A percentile compares a stretch with the other conserved stretches of the same genome.
Conservation (phyloP, 2,329 filamentous ascomycete species). For the Colletotrichum shisoi region DNA sequence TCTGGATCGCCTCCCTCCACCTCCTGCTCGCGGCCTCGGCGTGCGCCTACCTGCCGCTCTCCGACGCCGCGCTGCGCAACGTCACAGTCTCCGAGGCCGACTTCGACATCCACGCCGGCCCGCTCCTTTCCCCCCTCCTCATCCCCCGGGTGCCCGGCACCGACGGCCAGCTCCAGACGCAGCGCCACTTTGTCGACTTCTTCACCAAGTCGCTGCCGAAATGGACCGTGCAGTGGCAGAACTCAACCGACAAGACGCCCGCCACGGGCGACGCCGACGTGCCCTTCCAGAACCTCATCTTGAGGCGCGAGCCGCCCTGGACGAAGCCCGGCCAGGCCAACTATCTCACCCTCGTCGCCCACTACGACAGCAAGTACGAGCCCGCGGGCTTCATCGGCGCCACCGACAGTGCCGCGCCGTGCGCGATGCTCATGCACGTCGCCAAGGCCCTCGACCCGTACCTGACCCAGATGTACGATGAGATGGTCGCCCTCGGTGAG, state of each 20-base stretch:
- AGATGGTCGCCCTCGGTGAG: conserved; percentile 67
- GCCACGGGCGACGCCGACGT: conserved; percentile 67
- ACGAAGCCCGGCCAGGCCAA: conserved; percentile 72
- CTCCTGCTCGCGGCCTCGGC: conserved; percentile 43
- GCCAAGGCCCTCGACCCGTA: conserved; percentile 75
- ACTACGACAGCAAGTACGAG: conserved; percentile 80
- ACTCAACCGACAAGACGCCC: conserved; percentile 76
- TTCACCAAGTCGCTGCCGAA: conserved; percentile 71
- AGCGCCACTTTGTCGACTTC: conserved; percentile 76
- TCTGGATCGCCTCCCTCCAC: conserved; percentile 35
- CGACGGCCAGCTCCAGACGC: conserved; percentile 69
- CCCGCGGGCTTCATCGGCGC: conserved; percentile 83
- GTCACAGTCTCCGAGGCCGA: conserved; percentile 70
- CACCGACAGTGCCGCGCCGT: conserved; percentile 83
- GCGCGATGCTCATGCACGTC: conserved; percentile 82
- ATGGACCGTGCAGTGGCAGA: conserved; percentile 77
- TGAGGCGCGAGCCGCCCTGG: conserved; percentile 82
- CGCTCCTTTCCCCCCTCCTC: conserved; percentile 77
- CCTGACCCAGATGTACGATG: conserved; percentile 75
- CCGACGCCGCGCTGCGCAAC: conserved; percentile 69
- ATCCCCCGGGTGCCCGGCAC: conserved; percentile 79
- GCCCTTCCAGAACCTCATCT: conserved; percentile 80
- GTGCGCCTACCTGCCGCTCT: conserved; percentile 57
- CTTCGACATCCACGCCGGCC: conserved; percentile 72
- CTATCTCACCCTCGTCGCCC: conserved; percentile 78